Evolutionary conservation across 495 filamentous ascomycete species (phyloP).

Genomic region (Lichenothelia convexa): DNA sequence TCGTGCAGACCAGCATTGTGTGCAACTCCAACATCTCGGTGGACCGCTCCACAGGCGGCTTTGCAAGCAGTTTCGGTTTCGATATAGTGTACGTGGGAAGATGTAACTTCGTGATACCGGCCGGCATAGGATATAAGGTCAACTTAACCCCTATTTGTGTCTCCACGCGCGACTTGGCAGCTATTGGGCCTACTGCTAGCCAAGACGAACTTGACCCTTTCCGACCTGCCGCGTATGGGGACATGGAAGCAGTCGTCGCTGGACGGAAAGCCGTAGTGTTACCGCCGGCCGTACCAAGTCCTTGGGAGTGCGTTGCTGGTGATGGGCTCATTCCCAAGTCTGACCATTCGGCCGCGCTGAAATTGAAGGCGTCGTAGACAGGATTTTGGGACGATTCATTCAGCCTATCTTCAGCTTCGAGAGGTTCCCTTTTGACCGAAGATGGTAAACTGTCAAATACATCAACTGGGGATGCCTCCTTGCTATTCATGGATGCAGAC

Average conservation of each 20-base stretch:
- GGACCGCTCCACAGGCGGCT: constrained; percentile 39
- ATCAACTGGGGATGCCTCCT: not conserved
- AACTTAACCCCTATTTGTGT: constrained; percentile 78
- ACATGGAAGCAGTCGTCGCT: not conserved
- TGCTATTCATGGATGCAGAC: not conserved
- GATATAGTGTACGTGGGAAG: constrained; percentile 77
- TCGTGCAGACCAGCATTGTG: constrained; percentile 71
- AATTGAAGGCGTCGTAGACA: not conserved
- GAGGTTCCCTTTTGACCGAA: constrained; percentile 8
- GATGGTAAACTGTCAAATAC: constrained; percentile 9
- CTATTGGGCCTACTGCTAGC: constrained; percentile 44
- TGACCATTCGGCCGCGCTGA: not conserved
- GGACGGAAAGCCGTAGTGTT: no score
- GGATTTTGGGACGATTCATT: not conserved
- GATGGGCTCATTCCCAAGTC: not conserved
- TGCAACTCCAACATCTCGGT: constrained; percentile 65
- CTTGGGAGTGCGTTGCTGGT: not conserved
- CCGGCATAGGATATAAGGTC: constrained; percentile 51
- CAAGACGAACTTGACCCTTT: not conserved
- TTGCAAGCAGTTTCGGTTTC: constrained; percentile 66
- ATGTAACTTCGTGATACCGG: constrained; percentile 58
- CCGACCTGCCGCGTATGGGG: not conserved
- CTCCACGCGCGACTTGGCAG: constrained; percentile 77
- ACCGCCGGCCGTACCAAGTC: no score
- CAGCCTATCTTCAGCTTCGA: constrained; percentile 3